phyloP scores from a whole-genome alignment of 106 monocot genomes.

The Dioscorea zingiberensis region DNA sequence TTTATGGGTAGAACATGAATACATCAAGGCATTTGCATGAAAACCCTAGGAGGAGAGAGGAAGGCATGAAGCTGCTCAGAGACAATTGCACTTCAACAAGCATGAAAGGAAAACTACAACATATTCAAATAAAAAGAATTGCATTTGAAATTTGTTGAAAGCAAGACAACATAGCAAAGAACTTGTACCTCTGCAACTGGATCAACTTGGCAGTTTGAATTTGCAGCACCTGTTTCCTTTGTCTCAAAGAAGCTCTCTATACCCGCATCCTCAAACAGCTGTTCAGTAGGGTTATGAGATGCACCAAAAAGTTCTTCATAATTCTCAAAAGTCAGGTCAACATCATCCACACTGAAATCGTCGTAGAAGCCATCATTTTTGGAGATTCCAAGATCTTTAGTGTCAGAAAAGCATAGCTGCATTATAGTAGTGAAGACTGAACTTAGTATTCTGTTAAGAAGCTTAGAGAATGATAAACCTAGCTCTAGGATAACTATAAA shows the following conservation, averaged over 20 bases:
- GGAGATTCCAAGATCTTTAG: constrained; percentile 15
- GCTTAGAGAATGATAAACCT: too few species aligned
- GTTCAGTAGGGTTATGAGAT: constrained; percentile 15
- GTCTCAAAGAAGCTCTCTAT: constrained; percentile 34
- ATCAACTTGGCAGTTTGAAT: constrained; percentile 29
- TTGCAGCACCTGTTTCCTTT: constrained; percentile 25
- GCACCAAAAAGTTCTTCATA: constrained; percentile 53
- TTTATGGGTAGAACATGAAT: too few species aligned
- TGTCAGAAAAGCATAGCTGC: neutral
- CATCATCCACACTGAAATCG: constrained; percentile 14
- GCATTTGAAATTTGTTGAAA: too few species aligned
- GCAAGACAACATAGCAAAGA: too few species aligned
- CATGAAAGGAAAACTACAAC: too few species aligned
- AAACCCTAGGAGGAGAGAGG: too few species aligned
- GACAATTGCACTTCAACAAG: too few species aligned
- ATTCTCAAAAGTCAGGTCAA: constrained; percentile 33
- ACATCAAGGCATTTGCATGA: too few species aligned
- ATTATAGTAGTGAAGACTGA: neutral
- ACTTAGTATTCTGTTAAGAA: too few species aligned
- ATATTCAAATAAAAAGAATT: too few species aligned
- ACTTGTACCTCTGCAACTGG: constrained; percentile 26
- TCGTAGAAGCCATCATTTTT: constrained; percentile 10
- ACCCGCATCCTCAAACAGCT: constrained; percentile 40
- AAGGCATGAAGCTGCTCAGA: too few species aligned
- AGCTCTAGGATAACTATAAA: too few species aligned